A percentile compares a stretch with the other conserved stretches of the same genome.
phyloP scores from a whole-genome alignment of 805 yeast genomes.

The Torulaspora delbrueckii region DNA sequence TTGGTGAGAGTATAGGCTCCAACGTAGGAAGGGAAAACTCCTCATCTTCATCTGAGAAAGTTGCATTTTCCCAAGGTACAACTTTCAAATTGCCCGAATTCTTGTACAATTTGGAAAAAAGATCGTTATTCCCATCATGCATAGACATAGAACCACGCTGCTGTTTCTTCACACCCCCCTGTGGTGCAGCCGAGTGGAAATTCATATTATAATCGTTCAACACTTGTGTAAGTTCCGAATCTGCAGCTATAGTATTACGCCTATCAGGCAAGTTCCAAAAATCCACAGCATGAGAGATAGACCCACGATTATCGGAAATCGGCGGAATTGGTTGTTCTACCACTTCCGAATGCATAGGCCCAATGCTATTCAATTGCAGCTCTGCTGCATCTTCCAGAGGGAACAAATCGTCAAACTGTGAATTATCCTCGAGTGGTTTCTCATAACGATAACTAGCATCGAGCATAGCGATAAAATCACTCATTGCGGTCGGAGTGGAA shows the following conservation, averaged over 20 bases:
- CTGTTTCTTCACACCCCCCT: constrained; percentile 27
- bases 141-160: constrained; percentile 29
- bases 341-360: constrained; percentile 17
- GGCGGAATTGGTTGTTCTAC: constrained; percentile 15
- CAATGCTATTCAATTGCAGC: neutral
- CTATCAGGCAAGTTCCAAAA: constrained; percentile 26
- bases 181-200: constrained; percentile 10
- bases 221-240: constrained; percentile 24
- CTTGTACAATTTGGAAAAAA: constrained; percentile 23
- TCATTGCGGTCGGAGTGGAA: constrained; percentile 26
- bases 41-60: constrained; percentile 17
- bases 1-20: constrained; percentile 12
- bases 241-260: constrained; percentile 12
- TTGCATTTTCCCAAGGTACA: constrained; percentile 14
- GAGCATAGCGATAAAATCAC: constrained; percentile 27
- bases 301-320: constrained; percentile 19
- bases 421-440: neutral
- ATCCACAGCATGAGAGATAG: constrained; percentile 30
- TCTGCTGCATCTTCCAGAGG: neutral
- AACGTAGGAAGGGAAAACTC: constrained; percentile 9
- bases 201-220: constrained; percentile 26
- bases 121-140: constrained; percentile 22
- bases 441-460: constrained; percentile 16
- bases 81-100: constrained; percentile 13
- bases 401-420: neutral